Percentiles rank a stretch among this genome's conserved stretches.
These are phyloP conservation scores for Polymyxa betae DNA, from an alignment of 208 protist species.

Conservation along the genomic window DNA sequence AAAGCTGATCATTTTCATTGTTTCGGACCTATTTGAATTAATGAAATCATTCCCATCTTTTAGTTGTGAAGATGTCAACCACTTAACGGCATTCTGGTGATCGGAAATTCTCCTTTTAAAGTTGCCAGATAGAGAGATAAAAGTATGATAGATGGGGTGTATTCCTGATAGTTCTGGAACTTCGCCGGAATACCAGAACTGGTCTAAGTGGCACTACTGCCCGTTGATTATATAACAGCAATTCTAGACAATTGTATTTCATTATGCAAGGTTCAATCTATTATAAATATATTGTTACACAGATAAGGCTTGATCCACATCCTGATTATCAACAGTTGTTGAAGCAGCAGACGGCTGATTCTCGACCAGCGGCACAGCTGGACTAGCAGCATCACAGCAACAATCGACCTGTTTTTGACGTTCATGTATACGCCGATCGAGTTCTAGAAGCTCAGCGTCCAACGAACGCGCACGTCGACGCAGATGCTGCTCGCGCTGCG, in stretches of 20 bases:
- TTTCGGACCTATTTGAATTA: too few relatives aligned
- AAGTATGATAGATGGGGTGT: too few relatives aligned
- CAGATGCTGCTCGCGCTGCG: background rate
- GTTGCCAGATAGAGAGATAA: too few relatives aligned
- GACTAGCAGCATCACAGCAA: constrained; percentile 30
- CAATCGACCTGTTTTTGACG: background rate
- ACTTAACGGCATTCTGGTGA: too few relatives aligned
- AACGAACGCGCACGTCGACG: background rate
- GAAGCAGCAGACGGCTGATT: background rate
- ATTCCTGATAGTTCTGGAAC: too few relatives aligned
- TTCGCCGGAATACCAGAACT: too few relatives aligned
- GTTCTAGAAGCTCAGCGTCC: background rate
- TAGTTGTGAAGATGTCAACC: too few relatives aligned
- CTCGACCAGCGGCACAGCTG: background rate
- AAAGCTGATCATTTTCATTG: too few relatives aligned
- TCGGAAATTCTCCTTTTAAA: too few relatives aligned
- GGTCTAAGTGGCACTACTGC: too few relatives aligned
- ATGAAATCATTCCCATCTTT: too few relatives aligned
- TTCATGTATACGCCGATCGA: constrained; percentile 4
- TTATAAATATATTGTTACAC: background rate
- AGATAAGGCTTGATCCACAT: background rate
- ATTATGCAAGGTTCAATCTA: background rate
- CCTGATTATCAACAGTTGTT: background rate
- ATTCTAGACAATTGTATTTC: background rate
- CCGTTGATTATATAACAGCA: background rate